Evolutionary conservation across 2,329 filamentous ascomycete genomes (phyloP), one percentile per base, ranked within the genome.

Genomic region (Domatiomyces globalis): DNA sequence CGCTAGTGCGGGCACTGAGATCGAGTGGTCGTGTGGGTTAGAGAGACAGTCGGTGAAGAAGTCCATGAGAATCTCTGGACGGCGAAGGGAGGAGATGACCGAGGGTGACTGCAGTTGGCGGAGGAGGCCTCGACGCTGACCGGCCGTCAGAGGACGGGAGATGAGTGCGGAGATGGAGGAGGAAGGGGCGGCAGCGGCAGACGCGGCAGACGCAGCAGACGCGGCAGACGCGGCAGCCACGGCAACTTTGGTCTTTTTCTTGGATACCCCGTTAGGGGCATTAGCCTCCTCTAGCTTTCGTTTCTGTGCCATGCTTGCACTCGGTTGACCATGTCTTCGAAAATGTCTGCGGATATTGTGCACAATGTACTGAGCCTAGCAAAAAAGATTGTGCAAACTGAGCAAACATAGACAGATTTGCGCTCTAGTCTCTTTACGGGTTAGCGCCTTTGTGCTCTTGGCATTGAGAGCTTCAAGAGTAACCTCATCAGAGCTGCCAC

Each of bases 1-100:
- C 0, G 87, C 94, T 1, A 98, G 74, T 1, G 94, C 88, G 18
- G 95, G 77, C 4, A 98, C 75, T 4, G 92, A 90, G 25, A 59
- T 51, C 46, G 83, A 87, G 12, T 87, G 84, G 45, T 92, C 92
- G 49, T 90, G 88, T 6, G 82, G 73, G 61, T 95, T 78, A 10
- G 33, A 39, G 71, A 94, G 96, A 27, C 83, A 94, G 69, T 92
- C 87, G n/a, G 88, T 95, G 51, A 98, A 71, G 67, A 96, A 98
- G 70, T 98, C 92, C 75, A 95, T 88, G 33, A 98, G 76, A 43
- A 94, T 75, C 63, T 96, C 90, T 1, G 88, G 84, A 55, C 87
- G 85, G 33, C 81, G 81, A 43, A 79, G 78, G 1, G 86, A 81
- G 69, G 94, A 83, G 55, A 84, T 77, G 25, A 51, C 48, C 1